Evolutionary conservation across 495 filamentous ascomycete species (phyloP).

Genomic region (Aeminium ludgeri): DNA sequence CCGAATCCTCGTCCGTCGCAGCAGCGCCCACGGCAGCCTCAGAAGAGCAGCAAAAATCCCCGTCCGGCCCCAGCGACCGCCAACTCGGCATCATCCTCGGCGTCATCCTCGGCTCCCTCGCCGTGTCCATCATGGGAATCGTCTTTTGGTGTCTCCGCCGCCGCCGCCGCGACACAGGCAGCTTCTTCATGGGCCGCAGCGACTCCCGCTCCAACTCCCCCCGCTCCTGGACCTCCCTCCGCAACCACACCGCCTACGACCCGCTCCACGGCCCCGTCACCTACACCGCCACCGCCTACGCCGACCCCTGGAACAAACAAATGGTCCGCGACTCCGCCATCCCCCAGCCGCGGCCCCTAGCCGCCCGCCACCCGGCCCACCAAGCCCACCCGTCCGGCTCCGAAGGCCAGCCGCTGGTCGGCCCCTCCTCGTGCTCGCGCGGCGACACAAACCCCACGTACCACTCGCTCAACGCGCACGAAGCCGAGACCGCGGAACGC

Average conservation of each 20-base stretch:
- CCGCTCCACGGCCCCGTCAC: neutral
- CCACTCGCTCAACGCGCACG: too few relatives aligned
- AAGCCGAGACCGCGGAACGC: too few relatives aligned
- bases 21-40: too few relatives aligned
- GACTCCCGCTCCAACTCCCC: neutral
- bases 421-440: too few relatives aligned
- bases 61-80: conserved; percentile 6
- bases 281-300: neutral
- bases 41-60: too few relatives aligned
- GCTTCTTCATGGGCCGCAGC: conserved; percentile 7
- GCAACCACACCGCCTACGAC: neutral
- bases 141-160: conserved; percentile 6
- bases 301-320: neutral
- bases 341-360: too few relatives aligned
- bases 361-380: too few relatives aligned
- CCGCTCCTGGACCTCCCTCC: neutral
- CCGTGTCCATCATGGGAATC: conserved; percentile 3
- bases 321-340: too few relatives aligned
- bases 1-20: too few relatives aligned
- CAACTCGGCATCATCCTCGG: conserved; percentile 12
- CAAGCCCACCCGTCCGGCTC: too few relatives aligned
- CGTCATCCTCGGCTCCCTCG: conserved; percentile 7
- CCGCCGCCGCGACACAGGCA: conserved; percentile 4
- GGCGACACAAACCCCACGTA: too few relatives aligned
- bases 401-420: too few relatives aligned